Evolutionary conservation across 352 stramenopile genomes (phyloP).

Genomic region (Globisporangium paddicum): DNA sequence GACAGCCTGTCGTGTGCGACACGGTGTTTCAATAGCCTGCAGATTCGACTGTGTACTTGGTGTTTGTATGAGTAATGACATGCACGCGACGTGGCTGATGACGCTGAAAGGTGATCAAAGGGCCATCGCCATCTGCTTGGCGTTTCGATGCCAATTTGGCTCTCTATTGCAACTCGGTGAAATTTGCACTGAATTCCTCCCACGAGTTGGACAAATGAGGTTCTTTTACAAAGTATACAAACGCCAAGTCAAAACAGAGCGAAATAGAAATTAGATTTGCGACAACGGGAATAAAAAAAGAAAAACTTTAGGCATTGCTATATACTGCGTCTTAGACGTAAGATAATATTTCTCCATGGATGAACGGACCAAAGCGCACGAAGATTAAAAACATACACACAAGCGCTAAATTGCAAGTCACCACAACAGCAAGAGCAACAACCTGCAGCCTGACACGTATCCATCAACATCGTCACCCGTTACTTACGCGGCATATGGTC

Average conservation of each 20-base stretch:
- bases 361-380: neutral
- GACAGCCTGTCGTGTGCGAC: neutral
- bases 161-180: neutral
- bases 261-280: neutral
- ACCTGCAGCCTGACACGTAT: constrained; percentile 1
- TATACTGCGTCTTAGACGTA: too few relatives aligned
- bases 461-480: constrained; percentile 7
- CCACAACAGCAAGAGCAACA: neutral
- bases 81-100: neutral
- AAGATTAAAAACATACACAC: neutral
- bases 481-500: constrained; percentile 9
- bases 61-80: neutral
- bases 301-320: too few relatives aligned
- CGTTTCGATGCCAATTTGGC: neutral
- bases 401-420: too few relatives aligned
- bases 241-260: neutral
- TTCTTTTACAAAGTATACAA: too few relatives aligned
- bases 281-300: too few relatives aligned
- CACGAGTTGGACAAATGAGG: too few relatives aligned
- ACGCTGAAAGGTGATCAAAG: neutral
- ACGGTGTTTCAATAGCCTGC: too few relatives aligned
- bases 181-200: too few relatives aligned
- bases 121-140: neutral
- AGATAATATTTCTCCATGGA: too few relatives aligned
- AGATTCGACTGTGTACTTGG: neutral